Conservation (phyloP, 257 asterid genomes). For the Solanum piurae region DNA sequence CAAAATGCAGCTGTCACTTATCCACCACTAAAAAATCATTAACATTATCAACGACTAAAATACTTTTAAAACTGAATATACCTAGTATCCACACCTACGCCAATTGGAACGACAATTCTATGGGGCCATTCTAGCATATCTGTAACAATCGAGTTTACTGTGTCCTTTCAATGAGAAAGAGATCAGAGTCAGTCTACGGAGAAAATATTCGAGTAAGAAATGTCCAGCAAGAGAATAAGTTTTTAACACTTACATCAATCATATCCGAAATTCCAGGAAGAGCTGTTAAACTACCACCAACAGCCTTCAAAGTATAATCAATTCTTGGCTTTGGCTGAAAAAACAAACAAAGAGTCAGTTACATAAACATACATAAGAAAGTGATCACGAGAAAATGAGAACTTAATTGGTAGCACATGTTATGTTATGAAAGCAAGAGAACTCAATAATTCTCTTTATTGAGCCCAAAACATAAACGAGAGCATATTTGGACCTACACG, state of each 20-base stretch:
- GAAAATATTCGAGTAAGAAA: neutral
- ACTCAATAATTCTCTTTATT: neutral
- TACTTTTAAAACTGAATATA: conserved; percentile 8
- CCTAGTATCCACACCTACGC: conserved; percentile 78
- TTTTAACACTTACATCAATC: conserved; percentile 69
- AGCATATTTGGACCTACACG: neutral
- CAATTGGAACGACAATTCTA: conserved; percentile 95
- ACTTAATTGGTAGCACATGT: neutral
- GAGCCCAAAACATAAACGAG: neutral
- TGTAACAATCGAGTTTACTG: conserved; percentile 66
- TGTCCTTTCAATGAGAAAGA: conserved; percentile 41
- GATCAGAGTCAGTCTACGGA: conserved; percentile 12
- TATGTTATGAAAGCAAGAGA: neutral
- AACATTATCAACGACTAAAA: neutral
- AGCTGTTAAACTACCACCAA: conserved; percentile 97
- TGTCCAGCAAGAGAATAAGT: neutral
- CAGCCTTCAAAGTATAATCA: conserved; percentile 84
- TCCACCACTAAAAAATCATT: neutral
- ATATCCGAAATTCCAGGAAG: conserved; percentile 90
- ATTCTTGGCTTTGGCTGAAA: conserved; percentile 88
- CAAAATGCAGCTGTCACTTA: neutral
- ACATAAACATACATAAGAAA: neutral
- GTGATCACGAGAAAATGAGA: neutral
- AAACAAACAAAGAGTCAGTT: conserved; percentile 3
- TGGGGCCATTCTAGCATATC: conserved; percentile 99